Percentiles rank a stretch among this genome's conserved stretches.
Conservation (phyloP, 306 rosid genomes). For the Senna siamea region DNA sequence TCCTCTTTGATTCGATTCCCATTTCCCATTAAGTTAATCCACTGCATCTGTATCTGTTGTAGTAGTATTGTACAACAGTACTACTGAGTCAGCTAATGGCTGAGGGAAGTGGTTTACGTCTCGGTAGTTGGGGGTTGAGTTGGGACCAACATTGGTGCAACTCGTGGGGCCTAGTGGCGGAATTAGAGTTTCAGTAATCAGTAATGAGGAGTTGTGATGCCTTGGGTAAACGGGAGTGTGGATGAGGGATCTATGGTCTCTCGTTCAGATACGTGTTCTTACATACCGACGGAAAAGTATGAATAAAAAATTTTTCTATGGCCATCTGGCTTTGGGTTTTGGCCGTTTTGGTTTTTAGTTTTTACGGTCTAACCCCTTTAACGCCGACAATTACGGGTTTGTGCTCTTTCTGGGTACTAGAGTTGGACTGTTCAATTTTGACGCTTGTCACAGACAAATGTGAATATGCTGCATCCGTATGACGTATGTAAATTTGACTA, state of each 20-base stretch:
- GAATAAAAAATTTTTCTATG: no score
- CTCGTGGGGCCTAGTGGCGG: constrained; percentile 22
- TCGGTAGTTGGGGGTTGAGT: not conserved
- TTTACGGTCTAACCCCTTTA: not conserved
- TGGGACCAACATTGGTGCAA: not conserved
- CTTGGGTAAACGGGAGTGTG: not conserved
- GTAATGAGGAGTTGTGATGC: constrained; percentile 21
- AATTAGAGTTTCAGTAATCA: constrained; percentile 36
- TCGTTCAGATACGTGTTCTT: constrained; percentile 13
- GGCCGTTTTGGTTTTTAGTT: not conserved
- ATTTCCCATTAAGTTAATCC: no score
- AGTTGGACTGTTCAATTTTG: constrained; percentile 19
- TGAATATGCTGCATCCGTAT: not conserved
- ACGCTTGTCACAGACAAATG: no score
- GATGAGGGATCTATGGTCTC: constrained; percentile 17
- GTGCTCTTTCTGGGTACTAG: constrained; percentile 12
- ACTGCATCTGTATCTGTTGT: no score
- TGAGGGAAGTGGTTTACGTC: no score
- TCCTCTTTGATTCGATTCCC: not conserved
- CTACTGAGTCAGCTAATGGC: not conserved
- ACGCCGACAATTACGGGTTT: constrained; percentile 39
- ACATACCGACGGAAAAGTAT: no score
- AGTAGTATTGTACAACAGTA: not conserved
- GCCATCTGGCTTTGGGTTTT: constrained; percentile 13
- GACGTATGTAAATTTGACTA: constrained; percentile 1